Conservation (phyloP, 768 basidiomycete species). For the Xanthoconium stramineum region DNA sequence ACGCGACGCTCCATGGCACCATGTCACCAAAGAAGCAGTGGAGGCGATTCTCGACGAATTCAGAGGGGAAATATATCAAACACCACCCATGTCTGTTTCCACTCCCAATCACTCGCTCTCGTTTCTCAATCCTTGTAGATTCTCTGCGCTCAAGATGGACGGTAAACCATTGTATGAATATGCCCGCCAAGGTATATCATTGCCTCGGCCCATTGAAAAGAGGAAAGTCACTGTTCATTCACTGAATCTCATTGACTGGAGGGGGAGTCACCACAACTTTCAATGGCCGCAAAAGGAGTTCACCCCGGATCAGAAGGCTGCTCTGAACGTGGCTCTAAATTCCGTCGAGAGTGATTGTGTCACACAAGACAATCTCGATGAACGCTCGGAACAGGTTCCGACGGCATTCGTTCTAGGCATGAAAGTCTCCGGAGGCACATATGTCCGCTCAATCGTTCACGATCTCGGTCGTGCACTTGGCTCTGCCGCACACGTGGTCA, state of each 20-base stretch:
- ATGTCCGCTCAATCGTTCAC: conserved; percentile 93
- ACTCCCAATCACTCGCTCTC: background rate
- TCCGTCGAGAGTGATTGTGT: conserved; percentile 40
- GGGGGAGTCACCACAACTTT: conserved; percentile 70
- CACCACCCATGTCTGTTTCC: conserved; percentile 78
- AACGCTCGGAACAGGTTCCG: conserved; percentile 43
- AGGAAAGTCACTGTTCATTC: conserved; percentile 80
- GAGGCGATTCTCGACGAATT: conserved; percentile 69
- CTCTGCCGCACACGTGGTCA: conserved; percentile 91
- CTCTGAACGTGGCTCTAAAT: conserved; percentile 63
- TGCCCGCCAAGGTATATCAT: conserved; percentile 83
- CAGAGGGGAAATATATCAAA: conserved; percentile 83
- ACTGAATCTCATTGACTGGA: conserved; percentile 77
- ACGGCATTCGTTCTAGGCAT: conserved; percentile 84
- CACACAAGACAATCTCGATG: conserved; percentile 34
- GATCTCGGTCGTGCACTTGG: conserved; percentile 83
- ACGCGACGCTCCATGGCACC: conserved; percentile 72
- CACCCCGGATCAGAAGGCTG: conserved; percentile 62
- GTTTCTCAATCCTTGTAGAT: conserved; percentile 47
- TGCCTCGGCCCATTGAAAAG: conserved; percentile 91
- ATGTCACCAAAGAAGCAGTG: conserved; percentile 77
- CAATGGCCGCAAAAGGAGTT: conserved; percentile 73
- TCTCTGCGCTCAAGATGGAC: conserved; percentile 98
- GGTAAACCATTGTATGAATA: conserved; percentile 95
- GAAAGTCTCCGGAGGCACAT: conserved; percentile 95